Conservation (phyloP, 2,329 filamentous ascomycete species). For the Capronia epimyces region DNA sequence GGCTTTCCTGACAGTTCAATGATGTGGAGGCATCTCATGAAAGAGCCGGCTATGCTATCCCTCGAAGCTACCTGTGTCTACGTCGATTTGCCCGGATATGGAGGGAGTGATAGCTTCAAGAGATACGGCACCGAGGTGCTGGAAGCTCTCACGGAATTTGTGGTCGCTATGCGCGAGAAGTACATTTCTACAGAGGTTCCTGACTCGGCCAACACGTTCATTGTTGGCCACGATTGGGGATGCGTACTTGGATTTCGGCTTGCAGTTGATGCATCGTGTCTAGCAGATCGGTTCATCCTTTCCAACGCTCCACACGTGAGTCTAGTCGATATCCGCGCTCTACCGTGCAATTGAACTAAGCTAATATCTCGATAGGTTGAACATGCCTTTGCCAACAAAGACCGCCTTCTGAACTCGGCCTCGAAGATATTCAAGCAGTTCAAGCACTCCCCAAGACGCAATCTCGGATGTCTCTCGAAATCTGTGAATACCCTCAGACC, state of each 20-base stretch:
- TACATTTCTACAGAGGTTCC: conserved; percentile 36
- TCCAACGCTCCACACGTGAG: conserved; percentile 51
- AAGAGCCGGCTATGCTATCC: conserved; percentile 37
- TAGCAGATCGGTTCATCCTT: conserved; percentile 53
- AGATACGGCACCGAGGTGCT: conserved; percentile 49
- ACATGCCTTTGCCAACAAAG: conserved; percentile 41
- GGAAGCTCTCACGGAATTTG: conserved; percentile 50
- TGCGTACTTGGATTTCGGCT: conserved; percentile 50
- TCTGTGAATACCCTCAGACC: conserved; percentile 43
- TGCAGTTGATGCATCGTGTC: conserved; percentile 52
- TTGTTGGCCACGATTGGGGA: conserved; percentile 54
- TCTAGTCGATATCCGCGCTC: conserved; percentile 5
- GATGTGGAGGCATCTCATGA: conserved; percentile 49
- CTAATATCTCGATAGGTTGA: conserved; percentile 34
- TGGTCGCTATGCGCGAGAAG: conserved; percentile 46
- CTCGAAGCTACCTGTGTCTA: conserved; percentile 46
- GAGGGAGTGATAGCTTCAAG: conserved; percentile 50
- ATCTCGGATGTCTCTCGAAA: conserved; percentile 42
- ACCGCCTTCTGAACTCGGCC: conserved; percentile 39
- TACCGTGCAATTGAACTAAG: conserved; percentile 1
- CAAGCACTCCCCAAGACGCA: conserved; percentile 40
- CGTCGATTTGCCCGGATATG: conserved; percentile 55
- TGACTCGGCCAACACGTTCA: conserved; percentile 36
- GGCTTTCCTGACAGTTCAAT: conserved; percentile 57
- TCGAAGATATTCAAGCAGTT: conserved; percentile 49